These are phyloP conservation scores for Cladophialophora exuberans DNA, from an alignment of 2,329 filamentous ascomycete genomes.

Conservation along the genomic window DNA sequence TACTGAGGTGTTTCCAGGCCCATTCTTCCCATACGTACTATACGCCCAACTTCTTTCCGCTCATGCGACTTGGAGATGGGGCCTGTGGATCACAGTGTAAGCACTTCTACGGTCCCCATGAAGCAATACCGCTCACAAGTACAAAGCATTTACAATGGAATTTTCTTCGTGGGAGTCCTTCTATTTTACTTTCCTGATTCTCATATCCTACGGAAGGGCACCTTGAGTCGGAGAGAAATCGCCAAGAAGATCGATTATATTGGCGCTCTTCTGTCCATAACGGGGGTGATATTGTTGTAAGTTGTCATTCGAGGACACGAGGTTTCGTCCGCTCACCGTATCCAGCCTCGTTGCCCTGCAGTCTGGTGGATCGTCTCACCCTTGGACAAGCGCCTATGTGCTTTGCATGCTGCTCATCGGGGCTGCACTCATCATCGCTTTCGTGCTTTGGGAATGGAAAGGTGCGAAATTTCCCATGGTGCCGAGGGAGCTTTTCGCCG, in stretches of 20 bases:
- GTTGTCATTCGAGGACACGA: constrained; percentile 40
- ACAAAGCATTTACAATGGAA: constrained; percentile 21
- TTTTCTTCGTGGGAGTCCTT: constrained; percentile 18
- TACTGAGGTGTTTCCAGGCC: constrained; percentile 14
- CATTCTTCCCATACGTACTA: constrained; percentile 27
- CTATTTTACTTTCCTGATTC: constrained; percentile 28
- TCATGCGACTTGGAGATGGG: constrained; percentile 25
- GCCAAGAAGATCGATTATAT: constrained; percentile 23
- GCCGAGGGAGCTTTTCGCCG: constrained; percentile 47
- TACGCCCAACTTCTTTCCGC: constrained; percentile 22
- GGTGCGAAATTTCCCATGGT: constrained; percentile 51
- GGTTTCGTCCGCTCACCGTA: neutral
- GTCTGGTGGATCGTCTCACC: constrained; percentile 24
- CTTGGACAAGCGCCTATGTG: constrained; percentile 42
- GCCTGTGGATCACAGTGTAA: constrained; percentile 28
- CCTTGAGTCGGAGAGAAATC: constrained; percentile 6
- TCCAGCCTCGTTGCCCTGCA: constrained; percentile 26
- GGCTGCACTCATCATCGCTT: constrained; percentile 43
- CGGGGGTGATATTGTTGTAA: constrained; percentile 26
- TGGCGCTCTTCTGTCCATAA: constrained; percentile 25
- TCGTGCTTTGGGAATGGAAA: constrained; percentile 52
- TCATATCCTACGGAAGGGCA: constrained; percentile 18
- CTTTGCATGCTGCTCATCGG: constrained; percentile 51
- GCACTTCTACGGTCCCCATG: neutral
- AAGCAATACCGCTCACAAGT: neutral